Evolutionary conservation across 2,329 filamentous ascomycete genomes (phyloP).

Genomic region (Capronia epimyces): DNA sequence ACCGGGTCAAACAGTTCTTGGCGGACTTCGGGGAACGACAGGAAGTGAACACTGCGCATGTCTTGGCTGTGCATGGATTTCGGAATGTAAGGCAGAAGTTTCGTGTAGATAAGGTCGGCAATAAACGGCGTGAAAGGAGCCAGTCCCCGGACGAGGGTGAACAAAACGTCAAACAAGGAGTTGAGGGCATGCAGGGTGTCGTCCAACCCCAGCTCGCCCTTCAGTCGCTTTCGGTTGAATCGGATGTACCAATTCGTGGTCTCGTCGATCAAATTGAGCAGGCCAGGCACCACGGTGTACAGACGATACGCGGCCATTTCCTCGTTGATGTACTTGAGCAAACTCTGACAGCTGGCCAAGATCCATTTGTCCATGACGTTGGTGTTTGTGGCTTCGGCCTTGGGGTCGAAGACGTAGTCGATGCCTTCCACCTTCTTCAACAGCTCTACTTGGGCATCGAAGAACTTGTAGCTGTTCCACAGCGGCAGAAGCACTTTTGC

Average conservation of each 20-base stretch:
- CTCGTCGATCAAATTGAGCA: constrained; percentile 76
- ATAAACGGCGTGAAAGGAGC: constrained; percentile 95
- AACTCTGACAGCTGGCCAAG: constrained; percentile 74
- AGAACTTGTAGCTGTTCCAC: constrained; percentile 92
- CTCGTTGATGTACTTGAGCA: constrained; percentile 78
- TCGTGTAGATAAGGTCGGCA: constrained; percentile 87
- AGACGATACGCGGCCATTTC: constrained; percentile 74
- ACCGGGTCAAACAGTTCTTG: constrained; percentile 80
- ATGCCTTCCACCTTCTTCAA: constrained; percentile 76
- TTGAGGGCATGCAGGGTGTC: constrained; percentile 90
- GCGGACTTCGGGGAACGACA: constrained; percentile 81
- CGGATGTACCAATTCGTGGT: constrained; percentile 92
- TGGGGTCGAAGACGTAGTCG: constrained; percentile 68
- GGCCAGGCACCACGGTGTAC: constrained; percentile 78
- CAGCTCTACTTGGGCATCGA: constrained; percentile 74
- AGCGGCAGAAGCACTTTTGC: constrained; percentile 77
- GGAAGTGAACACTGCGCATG: constrained; percentile 82
- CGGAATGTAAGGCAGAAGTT: constrained; percentile 75
- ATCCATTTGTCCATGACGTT: constrained; percentile 95
- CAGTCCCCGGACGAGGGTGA: constrained; percentile 77
- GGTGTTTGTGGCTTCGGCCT: constrained; percentile 63
- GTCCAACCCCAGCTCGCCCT: constrained; percentile 76
- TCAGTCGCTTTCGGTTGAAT: constrained; percentile 78
- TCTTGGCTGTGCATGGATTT: constrained; percentile 65
- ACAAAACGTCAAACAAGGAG: constrained; percentile 88